Conservation (phyloP, 1,284 basidiomycete species). For the Hypsizygus ulmarius region DNA sequence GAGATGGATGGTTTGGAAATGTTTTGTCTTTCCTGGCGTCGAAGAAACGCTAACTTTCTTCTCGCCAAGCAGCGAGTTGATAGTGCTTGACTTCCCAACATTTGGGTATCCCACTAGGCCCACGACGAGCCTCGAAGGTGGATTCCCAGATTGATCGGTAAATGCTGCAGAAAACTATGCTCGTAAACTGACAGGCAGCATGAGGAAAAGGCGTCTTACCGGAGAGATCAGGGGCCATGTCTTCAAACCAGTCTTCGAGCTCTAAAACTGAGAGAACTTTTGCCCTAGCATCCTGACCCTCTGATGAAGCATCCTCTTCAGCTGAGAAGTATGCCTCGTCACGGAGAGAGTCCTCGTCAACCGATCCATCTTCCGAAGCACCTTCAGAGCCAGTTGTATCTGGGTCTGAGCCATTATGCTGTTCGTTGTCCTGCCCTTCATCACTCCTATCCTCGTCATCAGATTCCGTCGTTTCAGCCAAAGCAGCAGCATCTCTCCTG, state of each 20-base stretch:
- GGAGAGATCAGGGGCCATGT: conserved; percentile 73
- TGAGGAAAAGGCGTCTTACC: conserved; percentile 40
- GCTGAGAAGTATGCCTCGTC: conserved; percentile 44
- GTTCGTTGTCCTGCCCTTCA: conserved; percentile 26
- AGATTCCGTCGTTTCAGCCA: conserved; percentile 22
- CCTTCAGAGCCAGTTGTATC: conserved; percentile 26
- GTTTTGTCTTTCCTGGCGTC: conserved; percentile 98
- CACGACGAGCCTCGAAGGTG: conserved; percentile 74
- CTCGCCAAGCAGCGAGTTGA: conserved; percentile 93
- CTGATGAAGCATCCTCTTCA: conserved; percentile 50
- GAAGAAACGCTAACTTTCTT: conserved; percentile 98
- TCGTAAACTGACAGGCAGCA: background rate
- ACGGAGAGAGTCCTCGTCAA: conserved; percentile 25
- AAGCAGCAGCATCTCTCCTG: conserved; percentile 50
- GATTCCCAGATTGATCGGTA: conserved; percentile 56
- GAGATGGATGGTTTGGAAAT: conserved; percentile 97
- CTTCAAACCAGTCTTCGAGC: conserved; percentile 84
- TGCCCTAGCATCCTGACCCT: conserved; percentile 65
- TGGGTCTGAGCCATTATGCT: conserved; percentile 19
- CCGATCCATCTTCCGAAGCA: conserved; percentile 21
- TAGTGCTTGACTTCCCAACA: conserved; percentile 96
- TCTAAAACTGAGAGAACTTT: conserved; percentile 86
- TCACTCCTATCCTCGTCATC: conserved; percentile 20
- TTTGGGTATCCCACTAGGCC: conserved; percentile 99
- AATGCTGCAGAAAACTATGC: conserved; percentile 50